Evolutionary conservation across 108 stramenopile species (phyloP), one percentile per base, ranked within the genome.

Genomic region (Fistulifera solaris): DNA sequence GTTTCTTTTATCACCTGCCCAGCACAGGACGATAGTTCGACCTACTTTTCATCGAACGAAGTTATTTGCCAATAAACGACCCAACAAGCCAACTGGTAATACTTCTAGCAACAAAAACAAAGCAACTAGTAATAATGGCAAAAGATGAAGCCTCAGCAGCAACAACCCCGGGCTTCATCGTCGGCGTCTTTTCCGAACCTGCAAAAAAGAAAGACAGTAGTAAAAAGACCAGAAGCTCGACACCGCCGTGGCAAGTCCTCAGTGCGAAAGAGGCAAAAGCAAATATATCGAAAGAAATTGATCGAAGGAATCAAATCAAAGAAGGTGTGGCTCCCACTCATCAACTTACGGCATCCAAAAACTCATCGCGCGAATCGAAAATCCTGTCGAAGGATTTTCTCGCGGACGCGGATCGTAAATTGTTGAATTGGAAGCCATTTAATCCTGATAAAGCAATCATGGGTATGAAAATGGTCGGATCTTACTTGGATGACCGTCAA

Each of bases 241-340:
- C 72, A 52, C 89, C 89, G 16, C 89, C 89, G 17, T 90, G 89
- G 89, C 81, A 85, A 58, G 73, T 86, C 0, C 59, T 90, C 53
- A 72, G 76, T 13, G 58, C 55, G 27, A 70, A 76, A 39, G 89
- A 86, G 52, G 68, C 67, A 61, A 70, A 68, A 14, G 65, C 75
- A 51, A 78, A 87, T 57, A 68, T 83, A 2, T 49, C 75, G 46
- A 61, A 66, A 0, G 85, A 87, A 76, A 69, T 66, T 46, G 31
- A 64, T 40, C 76, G 89, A 58, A 54, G 89, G 24, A 61, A 81
- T 58, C 44, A 67, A 23, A 77, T 78, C 40, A 48, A 59, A 42
- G 51, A 72, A 43, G 80, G 81, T 26, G 21, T 80, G 22, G 56
- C 59, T 45, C 44, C 44, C 19, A 19, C 44, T 45, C 44, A 45